Evolutionary conservation across 2,329 filamentous ascomycete species (phyloP).

Genomic region (Sporothrix protearum): DNA sequence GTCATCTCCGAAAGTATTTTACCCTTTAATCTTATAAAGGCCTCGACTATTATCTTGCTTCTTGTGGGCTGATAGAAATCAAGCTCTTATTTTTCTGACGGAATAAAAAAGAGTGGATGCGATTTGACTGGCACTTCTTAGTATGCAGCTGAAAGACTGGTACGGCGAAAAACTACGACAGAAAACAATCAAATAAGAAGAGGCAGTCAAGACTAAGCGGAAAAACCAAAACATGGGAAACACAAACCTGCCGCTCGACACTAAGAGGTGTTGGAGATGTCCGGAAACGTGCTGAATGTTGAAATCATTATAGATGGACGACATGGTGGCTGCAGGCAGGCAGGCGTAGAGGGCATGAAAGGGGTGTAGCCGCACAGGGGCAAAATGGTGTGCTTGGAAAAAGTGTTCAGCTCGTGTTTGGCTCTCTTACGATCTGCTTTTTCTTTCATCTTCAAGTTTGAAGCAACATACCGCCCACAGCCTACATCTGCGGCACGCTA

Average conservation of each 20-base stretch:
- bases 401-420: neutral
- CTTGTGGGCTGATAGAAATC: neutral
- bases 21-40: neutral
- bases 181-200: neutral
- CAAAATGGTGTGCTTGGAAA: neutral
- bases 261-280: constrained; percentile 14
- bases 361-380: neutral
- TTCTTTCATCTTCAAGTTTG: no score
- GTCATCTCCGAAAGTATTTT: neutral
- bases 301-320: neutral
- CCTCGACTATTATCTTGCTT: neutral
- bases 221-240: neutral
- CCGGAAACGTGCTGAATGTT: constrained; percentile 8
- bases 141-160: no score
- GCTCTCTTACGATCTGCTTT: neutral
- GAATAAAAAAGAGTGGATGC: neutral
- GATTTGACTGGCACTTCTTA: no score
- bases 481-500: neutral
- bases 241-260: neutral
- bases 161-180: neutral
- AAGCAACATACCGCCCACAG: neutral
- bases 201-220: neutral
- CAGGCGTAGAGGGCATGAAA: neutral
- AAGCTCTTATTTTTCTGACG: neutral
- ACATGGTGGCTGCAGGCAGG: neutral